A percentile compares a stretch with the other conserved stretches of the same genome.
These are phyloP conservation scores for Rubia yunnanensis DNA, from an alignment of 257 asterid species.

Conservation along the genomic window DNA sequence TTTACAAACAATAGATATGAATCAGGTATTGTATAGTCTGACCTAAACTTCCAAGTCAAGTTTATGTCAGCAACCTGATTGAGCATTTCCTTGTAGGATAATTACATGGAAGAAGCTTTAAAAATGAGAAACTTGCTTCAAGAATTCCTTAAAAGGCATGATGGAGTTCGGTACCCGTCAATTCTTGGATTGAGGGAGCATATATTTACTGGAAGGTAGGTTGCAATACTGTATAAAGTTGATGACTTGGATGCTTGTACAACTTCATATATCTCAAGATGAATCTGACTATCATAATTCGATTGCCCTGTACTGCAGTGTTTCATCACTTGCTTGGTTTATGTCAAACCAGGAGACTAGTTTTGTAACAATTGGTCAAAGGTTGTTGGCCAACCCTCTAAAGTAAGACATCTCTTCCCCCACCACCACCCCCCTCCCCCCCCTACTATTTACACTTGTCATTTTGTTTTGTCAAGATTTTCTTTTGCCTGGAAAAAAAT, in stretches of 20 bases:
- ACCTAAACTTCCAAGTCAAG: conserved; percentile 15
- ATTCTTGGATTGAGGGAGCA: conserved; percentile 97
- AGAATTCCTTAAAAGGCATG: conserved; percentile 84
- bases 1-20: conserved; percentile 95
- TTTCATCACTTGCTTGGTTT: conserved; percentile 99
- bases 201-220: conserved; percentile 95
- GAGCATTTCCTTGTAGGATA: conserved; percentile 45
- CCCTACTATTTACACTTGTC: not conserved
- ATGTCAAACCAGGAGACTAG: conserved; percentile 99
- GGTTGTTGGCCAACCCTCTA: conserved; percentile 88
- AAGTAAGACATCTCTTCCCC: conserved; percentile 58
- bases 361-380: conserved; percentile 95
- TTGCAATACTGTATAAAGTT: conserved; percentile 11
- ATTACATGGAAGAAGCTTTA: conserved; percentile 99
- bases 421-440: too few relatives aligned
- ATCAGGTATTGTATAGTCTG: conserved; percentile 57
- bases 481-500: not conserved
- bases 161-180: conserved; percentile 77
- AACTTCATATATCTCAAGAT: not conserved
- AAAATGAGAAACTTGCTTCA: conserved; percentile 96
- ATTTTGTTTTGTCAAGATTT: not conserved
- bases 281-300: conserved; percentile 5
- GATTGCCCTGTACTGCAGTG: conserved; percentile 57
- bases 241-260: not conserved
- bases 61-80: conserved; percentile 25